Percentiles rank a stretch among this genome's conserved stretches.
These are phyloP conservation scores for Jamesozyma piceae DNA, from an alignment of 805 yeast genomes.

Conservation along the genomic window DNA sequence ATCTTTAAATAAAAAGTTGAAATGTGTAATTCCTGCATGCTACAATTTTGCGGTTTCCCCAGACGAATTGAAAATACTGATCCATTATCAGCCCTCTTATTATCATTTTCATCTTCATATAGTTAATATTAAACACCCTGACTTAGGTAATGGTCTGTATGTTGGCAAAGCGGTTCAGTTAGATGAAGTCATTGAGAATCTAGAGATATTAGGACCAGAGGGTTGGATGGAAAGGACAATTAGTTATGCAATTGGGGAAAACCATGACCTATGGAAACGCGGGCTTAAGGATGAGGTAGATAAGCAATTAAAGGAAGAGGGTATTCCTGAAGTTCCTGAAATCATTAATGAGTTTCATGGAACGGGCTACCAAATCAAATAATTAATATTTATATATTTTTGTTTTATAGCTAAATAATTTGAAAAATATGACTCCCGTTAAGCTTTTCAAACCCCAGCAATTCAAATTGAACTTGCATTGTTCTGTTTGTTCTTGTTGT, in stretches of 20 bases:
- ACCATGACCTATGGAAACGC: conserved; percentile 61
- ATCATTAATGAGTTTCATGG: conserved; percentile 4
- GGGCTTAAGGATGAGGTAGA: conserved; percentile 25
- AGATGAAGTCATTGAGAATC: conserved; percentile 72
- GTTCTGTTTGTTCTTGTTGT: too few species aligned
- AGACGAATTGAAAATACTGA: conserved; percentile 63
- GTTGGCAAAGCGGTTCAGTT: conserved; percentile 76
- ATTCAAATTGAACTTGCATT: neutral
- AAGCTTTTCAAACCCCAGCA: neutral
- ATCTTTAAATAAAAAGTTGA: conserved; percentile 38
- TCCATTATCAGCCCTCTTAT: conserved; percentile 94
- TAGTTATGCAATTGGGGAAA: conserved; percentile 64
- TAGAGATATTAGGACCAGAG: conserved; percentile 42
- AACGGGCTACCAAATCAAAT: neutral
- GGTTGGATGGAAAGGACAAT: conserved; percentile 54
- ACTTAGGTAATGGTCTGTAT: conserved; percentile 58
- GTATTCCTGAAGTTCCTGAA: conserved; percentile 19
- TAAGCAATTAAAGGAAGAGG: conserved; percentile 21
- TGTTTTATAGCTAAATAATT: neutral
- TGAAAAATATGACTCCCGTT: neutral
- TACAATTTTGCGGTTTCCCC: conserved; percentile 37
- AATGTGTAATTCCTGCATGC: conserved; percentile 37
- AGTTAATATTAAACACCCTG: conserved; percentile 62
- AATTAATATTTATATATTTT: neutral
- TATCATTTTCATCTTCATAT: conserved; percentile 93